A percentile compares a stretch with the other conserved stretches of the same genome.
Conservation (phyloP, 176 grass and related monocot species). For the Puccinellia tenuiflora region DNA sequence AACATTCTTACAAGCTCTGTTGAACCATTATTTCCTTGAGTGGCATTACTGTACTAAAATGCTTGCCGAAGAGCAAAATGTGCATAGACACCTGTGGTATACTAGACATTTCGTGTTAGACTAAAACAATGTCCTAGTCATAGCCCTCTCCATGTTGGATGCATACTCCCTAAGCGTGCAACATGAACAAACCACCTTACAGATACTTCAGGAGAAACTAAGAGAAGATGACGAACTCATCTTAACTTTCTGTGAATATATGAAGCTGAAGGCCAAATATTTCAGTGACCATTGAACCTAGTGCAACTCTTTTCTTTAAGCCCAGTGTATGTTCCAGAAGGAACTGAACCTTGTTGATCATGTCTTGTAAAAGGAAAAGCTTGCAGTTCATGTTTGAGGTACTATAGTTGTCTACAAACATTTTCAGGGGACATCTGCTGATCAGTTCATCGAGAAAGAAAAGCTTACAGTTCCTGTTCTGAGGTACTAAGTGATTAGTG, state of each 20-base stretch:
- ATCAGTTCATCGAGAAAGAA: background rate
- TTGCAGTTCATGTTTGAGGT: too few species aligned
- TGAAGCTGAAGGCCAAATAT: constrained; percentile 8
- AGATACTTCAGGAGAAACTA: constrained; percentile 94
- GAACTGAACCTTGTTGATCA: too few species aligned
- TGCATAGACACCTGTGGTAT: too few species aligned
- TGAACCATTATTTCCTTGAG: constrained; percentile 4
- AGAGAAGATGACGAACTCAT: constrained; percentile 93
- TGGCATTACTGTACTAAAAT: background rate
- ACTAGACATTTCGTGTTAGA: too few species aligned
- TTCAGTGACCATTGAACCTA: too few species aligned
- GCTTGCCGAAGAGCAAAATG: background rate
- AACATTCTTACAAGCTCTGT: background rate
- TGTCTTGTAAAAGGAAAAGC: too few species aligned
- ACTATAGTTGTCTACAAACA: too few species aligned
- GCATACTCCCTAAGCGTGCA: constrained; percentile 87
- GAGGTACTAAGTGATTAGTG: background rate
- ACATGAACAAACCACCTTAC: constrained; percentile 98
- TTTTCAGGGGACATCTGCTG: too few species aligned
- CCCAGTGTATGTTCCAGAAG: too few species aligned
- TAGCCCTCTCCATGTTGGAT: constrained; percentile 99
- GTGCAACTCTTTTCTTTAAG: too few species aligned
- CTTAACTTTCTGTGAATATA: constrained; percentile 33
- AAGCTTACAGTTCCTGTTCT: background rate
- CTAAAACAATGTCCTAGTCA: too few species aligned